These are phyloP conservation scores for Brassica juncea DNA, from an alignment of 345 rosid species.

Conservation along the genomic window DNA sequence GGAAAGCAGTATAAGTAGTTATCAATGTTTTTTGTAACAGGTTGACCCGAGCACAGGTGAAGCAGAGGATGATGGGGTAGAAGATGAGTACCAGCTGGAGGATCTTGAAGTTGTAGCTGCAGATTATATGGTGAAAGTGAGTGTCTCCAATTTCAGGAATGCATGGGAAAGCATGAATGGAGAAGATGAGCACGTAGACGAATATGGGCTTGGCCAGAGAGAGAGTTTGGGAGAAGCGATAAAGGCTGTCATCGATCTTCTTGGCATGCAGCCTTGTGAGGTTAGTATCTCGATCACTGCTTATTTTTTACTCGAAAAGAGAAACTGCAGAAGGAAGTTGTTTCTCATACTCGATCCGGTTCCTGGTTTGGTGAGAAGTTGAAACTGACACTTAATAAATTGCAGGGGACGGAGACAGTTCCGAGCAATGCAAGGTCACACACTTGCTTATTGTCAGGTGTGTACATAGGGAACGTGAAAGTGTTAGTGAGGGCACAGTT, in stretches of 20 bases:
- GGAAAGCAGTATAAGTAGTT: neutral
- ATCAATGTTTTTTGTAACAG: slow-evolving; percentile 41
- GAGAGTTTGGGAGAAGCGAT: slow-evolving; percentile 87
- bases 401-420: slow-evolving; percentile 84
- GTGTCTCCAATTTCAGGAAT: slow-evolving; percentile 90
- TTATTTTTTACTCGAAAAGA: neutral
- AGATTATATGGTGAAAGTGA: slow-evolving; percentile 84
- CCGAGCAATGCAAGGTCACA: slow-evolving; percentile 93
- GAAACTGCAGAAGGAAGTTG: neutral
- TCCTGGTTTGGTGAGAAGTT: neutral
- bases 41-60: slow-evolving; percentile 91
- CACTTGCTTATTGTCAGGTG: slow-evolving; percentile 82
- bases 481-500: slow-evolving; percentile 83
- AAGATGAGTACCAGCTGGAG: slow-evolving; percentile 97
- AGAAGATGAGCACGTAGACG: slow-evolving; percentile 85
- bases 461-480: slow-evolving; percentile 76
- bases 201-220: slow-evolving; percentile 95
- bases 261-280: slow-evolving; percentile 99
- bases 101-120: slow-evolving; percentile 93
- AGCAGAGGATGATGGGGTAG: slow-evolving; percentile 93
- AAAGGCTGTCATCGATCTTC: slow-evolving; percentile 82
- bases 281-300: slow-evolving; percentile 41
- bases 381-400: slow-evolving; percentile 19
- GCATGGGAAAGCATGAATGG: slow-evolving; percentile 92
- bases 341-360: neutral